These are phyloP conservation scores for Tolypocladium endophyticum DNA, from an alignment of 2,329 filamentous ascomycete species.

Conservation along the genomic window DNA sequence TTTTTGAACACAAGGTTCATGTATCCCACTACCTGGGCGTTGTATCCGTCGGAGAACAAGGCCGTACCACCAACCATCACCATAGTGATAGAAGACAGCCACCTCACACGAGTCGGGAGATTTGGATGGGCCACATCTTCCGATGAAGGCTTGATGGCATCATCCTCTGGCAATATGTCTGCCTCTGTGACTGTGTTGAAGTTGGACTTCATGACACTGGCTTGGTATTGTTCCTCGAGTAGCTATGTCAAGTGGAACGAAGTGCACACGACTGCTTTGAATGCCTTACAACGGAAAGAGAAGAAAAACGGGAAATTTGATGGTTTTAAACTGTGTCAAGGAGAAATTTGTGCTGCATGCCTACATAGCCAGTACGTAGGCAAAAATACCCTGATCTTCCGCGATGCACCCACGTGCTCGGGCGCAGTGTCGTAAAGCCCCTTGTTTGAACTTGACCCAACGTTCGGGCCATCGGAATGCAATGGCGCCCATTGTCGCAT, in stretches of 20 bases:
- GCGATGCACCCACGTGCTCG: background rate
- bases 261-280: background rate
- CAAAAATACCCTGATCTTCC: background rate
- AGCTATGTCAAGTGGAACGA: too few species aligned
- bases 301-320: too few species aligned
- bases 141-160: background rate
- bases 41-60: conserved; percentile 23
- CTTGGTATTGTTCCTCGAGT: background rate
- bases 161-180: background rate
- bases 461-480: background rate
- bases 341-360: too few species aligned
- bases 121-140: background rate
- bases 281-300: too few species aligned
- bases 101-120: background rate
- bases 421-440: background rate
- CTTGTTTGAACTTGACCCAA: background rate
- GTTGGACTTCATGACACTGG: background rate
- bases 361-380: too few species aligned
- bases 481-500: too few species aligned
- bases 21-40: conserved; percentile 21
- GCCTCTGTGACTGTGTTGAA: background rate
- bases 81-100: conserved; percentile 2
- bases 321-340: too few species aligned
- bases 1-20: conserved; percentile 20
- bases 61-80: conserved; percentile 19